phyloP scores from a whole-genome alignment of 75 land plant species.

The Pinus albicaulis region DNA sequence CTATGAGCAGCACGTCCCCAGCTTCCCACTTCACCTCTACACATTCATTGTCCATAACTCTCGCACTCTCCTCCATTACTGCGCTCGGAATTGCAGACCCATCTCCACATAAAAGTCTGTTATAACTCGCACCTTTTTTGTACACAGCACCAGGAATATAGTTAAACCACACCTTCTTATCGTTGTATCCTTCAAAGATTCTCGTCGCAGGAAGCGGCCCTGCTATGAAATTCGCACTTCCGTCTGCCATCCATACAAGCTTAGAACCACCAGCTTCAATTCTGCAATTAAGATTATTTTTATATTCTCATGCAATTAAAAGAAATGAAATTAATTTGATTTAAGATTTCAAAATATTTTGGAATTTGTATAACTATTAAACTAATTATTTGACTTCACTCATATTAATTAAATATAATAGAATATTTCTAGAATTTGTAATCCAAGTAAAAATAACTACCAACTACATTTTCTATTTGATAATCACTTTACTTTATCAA shows the following conservation, averaged over 20 bases:
- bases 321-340: too few relatives aligned
- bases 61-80: constrained; percentile 23
- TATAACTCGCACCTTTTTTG: background rate
- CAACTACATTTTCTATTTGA: too few relatives aligned
- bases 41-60: constrained; percentile 33
- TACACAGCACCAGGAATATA: constrained; percentile 15
- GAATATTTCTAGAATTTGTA: too few relatives aligned
- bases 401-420: too few relatives aligned
- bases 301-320: too few relatives aligned
- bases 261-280: constrained; percentile 18
- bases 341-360: background rate
- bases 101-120: constrained; percentile 20
- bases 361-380: background rate
- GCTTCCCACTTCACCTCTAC: constrained; percentile 33
- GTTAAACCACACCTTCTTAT: constrained; percentile 33
- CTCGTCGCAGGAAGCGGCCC: constrained; percentile 14
- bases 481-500: too few relatives aligned
- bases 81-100: constrained; percentile 15
- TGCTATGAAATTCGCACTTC: constrained; percentile 12
- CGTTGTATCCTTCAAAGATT: constrained; percentile 16
- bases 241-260: constrained; percentile 23
- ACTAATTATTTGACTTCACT: too few relatives aligned
- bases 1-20: constrained; percentile 42
- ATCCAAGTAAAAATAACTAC: too few relatives aligned
- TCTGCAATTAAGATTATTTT: background rate